Evolutionary conservation across 306 rosid genomes (phyloP), one percentile per base, ranked within the genome.

Genomic region (Aeschynomene evenia): DNA sequence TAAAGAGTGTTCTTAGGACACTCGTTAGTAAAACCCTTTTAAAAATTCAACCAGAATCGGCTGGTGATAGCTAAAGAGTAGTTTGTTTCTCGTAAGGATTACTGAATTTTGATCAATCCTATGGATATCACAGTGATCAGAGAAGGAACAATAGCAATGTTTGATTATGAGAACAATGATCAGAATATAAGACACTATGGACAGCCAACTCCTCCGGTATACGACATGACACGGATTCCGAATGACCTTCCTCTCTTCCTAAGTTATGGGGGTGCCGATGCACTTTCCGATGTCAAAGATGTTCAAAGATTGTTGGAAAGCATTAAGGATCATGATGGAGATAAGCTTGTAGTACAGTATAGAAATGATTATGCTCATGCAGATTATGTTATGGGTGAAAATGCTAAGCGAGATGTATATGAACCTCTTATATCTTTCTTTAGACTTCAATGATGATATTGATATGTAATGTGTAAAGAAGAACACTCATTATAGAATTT

Each of bases 351-450:
- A 6, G 86, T 83, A 29, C 89, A 83, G 77, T 88, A 69, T 45
- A 67, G 78, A 42, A 83, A 86, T 58, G 89, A 88, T 59, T 88
- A 91, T 83, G 97, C 93, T 52, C 97, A 91, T 83, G 71, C 87
- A 20, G 97, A 88, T 84, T 91, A 79, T 81, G 87, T 91, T 70
- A 78, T 91, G 91, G 92, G 82, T 19, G 82, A 63, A 58, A 88
- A 82, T 77, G 97, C 96, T 51, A 75, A 82, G 60, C 80, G 76
- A 78, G 84, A 70, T 76, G 84, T 86, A 19, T 88, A 88, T 77
- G 87, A 85, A 49, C 96, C 97, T 76, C 79, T 88, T 16, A 73
- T 91, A 34, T 79, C 93, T 76, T 91, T 91, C 89, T 80, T 91
- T 54, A 74, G 57, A 60, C 87, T 73, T 71, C 84, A 85, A 46